These are phyloP conservation scores for Chrysoporthe puriensis DNA, from an alignment of 2,329 filamentous ascomycete genomes.

Conservation along the genomic window DNA sequence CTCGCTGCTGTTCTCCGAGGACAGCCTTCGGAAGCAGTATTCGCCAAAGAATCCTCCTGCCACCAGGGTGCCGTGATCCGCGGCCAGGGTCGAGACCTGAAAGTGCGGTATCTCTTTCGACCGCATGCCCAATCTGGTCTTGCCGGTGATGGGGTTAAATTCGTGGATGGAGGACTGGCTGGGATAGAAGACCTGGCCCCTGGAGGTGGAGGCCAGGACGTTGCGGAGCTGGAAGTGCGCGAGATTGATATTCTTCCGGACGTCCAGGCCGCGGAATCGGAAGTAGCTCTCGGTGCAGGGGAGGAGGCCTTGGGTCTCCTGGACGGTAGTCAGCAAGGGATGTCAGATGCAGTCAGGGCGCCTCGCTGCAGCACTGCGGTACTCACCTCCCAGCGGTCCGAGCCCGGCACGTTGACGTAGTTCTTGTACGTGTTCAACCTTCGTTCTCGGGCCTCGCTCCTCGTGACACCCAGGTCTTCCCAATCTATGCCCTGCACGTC, in stretches of 20 bases:
- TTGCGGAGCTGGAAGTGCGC: slow-evolving; percentile 71
- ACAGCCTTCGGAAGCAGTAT: slow-evolving; percentile 53
- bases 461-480: slow-evolving; percentile 54
- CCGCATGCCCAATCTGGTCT: slow-evolving; percentile 49
- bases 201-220: slow-evolving; percentile 60
- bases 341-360: background rate
- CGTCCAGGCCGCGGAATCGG: slow-evolving; percentile 60
- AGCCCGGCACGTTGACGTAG: slow-evolving; percentile 56
- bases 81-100: slow-evolving; percentile 54
- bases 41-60: slow-evolving; percentile 63
- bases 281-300: slow-evolving; percentile 55
- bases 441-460: slow-evolving; percentile 51
- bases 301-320: slow-evolving; percentile 40
- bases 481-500: slow-evolving; percentile 66
- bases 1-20: slow-evolving; percentile 39
- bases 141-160: slow-evolving; percentile 55
- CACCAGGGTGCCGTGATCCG: slow-evolving; percentile 58
- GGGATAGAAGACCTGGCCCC: slow-evolving; percentile 62
- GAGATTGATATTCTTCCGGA: slow-evolving; percentile 56
- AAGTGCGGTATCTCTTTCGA: slow-evolving; percentile 35
- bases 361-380: slow-evolving; percentile 27
- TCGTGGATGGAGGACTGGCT: slow-evolving; percentile 52
- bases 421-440: slow-evolving; percentile 58
- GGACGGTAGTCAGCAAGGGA: slow-evolving; percentile 5
- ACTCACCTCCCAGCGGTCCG: slow-evolving; percentile 55